Percentiles rank a stretch among this genome's conserved stretches.
These are phyloP conservation scores for Rostrohypoxylon terebratum DNA, from an alignment of 495 filamentous ascomycete genomes.

Conservation along the genomic window DNA sequence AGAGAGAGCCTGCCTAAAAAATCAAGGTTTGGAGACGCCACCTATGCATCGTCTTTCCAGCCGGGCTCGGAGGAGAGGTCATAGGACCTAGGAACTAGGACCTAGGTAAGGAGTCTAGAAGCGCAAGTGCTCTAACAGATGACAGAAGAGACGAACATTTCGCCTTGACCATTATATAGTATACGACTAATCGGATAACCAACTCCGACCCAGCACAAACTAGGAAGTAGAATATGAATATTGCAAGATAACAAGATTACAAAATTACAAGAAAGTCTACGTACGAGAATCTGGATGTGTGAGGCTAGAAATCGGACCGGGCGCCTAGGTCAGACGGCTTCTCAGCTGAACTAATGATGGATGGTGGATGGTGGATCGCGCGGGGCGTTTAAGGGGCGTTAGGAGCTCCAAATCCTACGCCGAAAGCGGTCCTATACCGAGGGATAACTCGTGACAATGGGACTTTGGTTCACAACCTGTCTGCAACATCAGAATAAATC, in stretches of 20 bases:
- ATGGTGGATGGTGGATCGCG: slow-evolving; percentile 22
- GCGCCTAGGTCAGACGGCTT: slow-evolving; percentile 16
- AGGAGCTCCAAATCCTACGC: slow-evolving; percentile 10
- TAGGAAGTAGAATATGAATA: background rate
- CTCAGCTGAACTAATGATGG: slow-evolving; percentile 10
- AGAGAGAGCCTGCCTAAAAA: background rate
- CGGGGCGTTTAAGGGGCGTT: slow-evolving; percentile 20
- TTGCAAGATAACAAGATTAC: too few species aligned
- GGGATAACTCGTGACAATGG: background rate
- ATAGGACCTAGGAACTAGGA: background rate
- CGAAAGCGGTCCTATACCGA: slow-evolving; percentile 6
- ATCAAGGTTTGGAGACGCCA: background rate
- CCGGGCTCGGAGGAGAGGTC: background rate
- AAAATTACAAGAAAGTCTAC: background rate
- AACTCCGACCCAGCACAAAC: background rate
- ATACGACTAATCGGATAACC: background rate
- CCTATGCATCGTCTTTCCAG: background rate
- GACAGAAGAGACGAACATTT: background rate
- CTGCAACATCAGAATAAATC: background rate
- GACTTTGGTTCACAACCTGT: background rate
- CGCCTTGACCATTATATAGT: background rate
- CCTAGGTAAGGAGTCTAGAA: background rate
- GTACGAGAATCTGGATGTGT: background rate
- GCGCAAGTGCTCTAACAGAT: background rate
- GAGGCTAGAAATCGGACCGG: slow-evolving; percentile 4